Base-by-base conservation (phyloP, 164 flowering plant genomes). In the Litsea cubeba region DNA sequence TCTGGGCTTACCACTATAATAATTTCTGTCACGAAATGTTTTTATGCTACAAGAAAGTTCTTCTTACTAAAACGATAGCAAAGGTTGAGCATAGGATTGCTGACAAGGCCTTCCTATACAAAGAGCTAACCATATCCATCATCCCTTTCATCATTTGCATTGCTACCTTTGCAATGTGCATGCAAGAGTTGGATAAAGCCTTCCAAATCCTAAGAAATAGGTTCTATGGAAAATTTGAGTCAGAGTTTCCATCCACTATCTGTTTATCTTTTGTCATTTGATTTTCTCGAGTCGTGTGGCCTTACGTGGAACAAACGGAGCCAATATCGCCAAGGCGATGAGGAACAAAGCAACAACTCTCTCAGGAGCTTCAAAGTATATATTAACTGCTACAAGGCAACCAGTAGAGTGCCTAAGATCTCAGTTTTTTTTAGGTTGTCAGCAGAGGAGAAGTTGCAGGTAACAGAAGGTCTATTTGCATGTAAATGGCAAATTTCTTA, bases 341-440 rank as follows among this genome's bases (percentile, higher is more conserved):
- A 95, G 97, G 80, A 95, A 87, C 65, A 95, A 72, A 49, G 97
- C 99, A 83, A 96, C 97, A 77, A 95, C 85, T 10, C 94, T 85
- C 71, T 91, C 94, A 50, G 98, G 98, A 77, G 95, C 98, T 79
- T 95, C 89, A 76, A 93, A 91, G 80, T 93, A 95, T 40, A 96
- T 51, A 70, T 90, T 80, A 28, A 93, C 85, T 12, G 99, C 99
- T 64, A 90, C 92, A 75, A 89, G 86, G 63, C 90, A 82, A 65
- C 99, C 99, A 69, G 99, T 96, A 54, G 99, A 95, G 78, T 95
- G 98, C 90, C 97, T 95, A 83, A 68, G 71, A 85, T 73, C 62
- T 72, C 62, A 62, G 46, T 64, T 71, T 46, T 58, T 57, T 17
- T 22, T 3, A 49, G 60, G 78, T 73, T 69, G 69, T 69, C 79